phyloP scores from a whole-genome alignment of 225 moss, liverwort and hornwort species.

The Rhytidiadelphus loreus region DNA sequence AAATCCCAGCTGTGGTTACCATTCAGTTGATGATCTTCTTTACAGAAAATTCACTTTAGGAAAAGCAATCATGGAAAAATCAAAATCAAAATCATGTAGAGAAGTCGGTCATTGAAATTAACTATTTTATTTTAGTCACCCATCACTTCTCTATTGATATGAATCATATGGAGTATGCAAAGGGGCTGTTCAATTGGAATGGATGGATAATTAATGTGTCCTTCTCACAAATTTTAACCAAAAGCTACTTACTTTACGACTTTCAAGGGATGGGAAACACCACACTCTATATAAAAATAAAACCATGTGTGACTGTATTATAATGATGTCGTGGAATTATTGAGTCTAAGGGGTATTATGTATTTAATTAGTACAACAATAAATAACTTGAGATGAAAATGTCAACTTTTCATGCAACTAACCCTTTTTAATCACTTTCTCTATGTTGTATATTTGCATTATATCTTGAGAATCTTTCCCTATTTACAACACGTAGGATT shows the following conservation, averaged over 20 bases:
- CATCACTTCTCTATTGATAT: too few relatives aligned
- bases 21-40: neutral
- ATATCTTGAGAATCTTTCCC: neutral
- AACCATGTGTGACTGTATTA: too few relatives aligned
- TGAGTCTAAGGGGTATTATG: fast-evolving
- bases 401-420: fast-evolving
- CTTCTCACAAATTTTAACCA: too few relatives aligned
- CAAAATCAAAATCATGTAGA: neutral
- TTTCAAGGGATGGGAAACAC: neutral
- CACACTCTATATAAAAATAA: neutral
- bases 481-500: fast-evolving
- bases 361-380: too few relatives aligned
- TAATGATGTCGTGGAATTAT: neutral
- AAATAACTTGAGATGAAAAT: neutral
- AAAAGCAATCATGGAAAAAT: neutral
- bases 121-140: neutral
- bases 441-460: neutral
- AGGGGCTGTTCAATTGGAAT: too few relatives aligned
- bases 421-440: neutral
- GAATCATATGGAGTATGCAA: neutral
- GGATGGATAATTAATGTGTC: neutral
- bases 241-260: neutral
- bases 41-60: neutral
- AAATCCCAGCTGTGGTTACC: neutral
- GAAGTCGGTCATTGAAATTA: neutral